These are phyloP conservation scores for Psilocybe azurescens DNA, from an alignment of 768 basidiomycete genomes.

Conservation along the genomic window DNA sequence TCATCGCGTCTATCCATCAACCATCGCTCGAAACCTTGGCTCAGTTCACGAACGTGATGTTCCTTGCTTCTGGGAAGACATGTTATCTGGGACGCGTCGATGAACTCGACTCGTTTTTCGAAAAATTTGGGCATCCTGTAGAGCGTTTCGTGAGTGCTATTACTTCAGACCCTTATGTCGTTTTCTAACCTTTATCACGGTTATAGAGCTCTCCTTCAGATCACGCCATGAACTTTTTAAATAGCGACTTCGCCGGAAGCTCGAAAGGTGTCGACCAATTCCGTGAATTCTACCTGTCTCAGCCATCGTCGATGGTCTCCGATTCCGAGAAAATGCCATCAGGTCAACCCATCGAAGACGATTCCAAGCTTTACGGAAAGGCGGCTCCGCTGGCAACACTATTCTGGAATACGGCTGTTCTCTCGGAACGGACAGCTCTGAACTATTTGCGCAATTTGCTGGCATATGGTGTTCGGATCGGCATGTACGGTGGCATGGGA, in stretches of 20 bases:
- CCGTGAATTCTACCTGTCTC: conserved; percentile 39
- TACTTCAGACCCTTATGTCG: not conserved
- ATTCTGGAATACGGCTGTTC: conserved; percentile 48
- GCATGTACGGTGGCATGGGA: conserved; percentile 60
- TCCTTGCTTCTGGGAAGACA: conserved; percentile 58
- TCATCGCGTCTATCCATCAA: conserved; percentile 73
- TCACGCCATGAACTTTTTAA: conserved; percentile 64
- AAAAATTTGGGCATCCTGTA: conserved; percentile 44
- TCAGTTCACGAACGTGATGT: conserved; percentile 62
- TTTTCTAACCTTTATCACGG: conserved; percentile 20
- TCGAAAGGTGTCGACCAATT: conserved; percentile 32
- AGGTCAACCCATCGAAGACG: conserved; percentile 4
- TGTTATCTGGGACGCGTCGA: conserved; percentile 50
- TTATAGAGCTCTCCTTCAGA: conserved; percentile 57
- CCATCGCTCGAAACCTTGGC: conserved; percentile 64
- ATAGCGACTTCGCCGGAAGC: conserved; percentile 45
- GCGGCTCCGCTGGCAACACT: conserved; percentile 34
- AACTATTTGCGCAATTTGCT: conserved; percentile 62
- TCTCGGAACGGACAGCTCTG: conserved; percentile 49
- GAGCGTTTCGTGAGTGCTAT: conserved; percentile 35
- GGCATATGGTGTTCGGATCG: conserved; percentile 60
- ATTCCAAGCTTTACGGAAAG: conserved; percentile 27
- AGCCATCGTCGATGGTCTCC: not conserved
- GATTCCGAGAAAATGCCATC: conserved; percentile 7
- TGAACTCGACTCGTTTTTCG: conserved; percentile 44